A percentile compares a stretch with the other conserved stretches of the same genome.
Evolutionary conservation across 176 grass and related monocot genomes (phyloP).

Genomic region (Eremochloa ophiuroides): DNA sequence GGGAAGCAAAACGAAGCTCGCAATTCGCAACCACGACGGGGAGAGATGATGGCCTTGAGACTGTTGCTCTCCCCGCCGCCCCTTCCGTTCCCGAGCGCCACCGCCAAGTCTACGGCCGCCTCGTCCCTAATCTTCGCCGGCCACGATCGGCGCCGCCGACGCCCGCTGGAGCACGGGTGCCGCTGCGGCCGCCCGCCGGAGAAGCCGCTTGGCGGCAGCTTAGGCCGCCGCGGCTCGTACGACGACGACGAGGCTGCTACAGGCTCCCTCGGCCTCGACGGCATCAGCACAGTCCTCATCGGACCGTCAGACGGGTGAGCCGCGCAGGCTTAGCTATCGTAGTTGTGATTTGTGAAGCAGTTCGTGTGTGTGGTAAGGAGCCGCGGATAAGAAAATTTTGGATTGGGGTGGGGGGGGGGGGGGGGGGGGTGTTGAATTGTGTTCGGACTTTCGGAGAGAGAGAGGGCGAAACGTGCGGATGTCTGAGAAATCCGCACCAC

Average conservation of each 20-base stretch:
- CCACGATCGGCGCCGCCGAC: neutral
- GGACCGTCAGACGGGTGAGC: slow-evolving; percentile 37
- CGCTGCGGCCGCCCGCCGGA: slow-evolving; percentile 30
- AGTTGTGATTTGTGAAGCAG: neutral
- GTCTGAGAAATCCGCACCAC: neutral
- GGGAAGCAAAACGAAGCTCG: slow-evolving; percentile 18
- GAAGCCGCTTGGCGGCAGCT: slow-evolving; percentile 6
- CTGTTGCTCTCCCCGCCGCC: slow-evolving; percentile 29
- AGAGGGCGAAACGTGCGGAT: neutral
- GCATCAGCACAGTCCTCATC: neutral
- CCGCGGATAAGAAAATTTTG: neutral
- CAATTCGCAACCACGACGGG: slow-evolving; percentile 2
- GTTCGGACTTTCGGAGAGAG: too few species aligned
- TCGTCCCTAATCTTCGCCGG: neutral
- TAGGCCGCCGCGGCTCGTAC: slow-evolving; percentile 24
- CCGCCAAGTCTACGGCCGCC: neutral
- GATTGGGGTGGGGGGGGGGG: too few species aligned
- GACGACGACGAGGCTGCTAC: slow-evolving; percentile 29
- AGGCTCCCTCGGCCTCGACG: slow-evolving; percentile 4
- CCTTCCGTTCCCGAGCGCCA: neutral
- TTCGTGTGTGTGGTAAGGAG: slow-evolving; percentile 2
- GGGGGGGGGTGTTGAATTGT: too few species aligned
- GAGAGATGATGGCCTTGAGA: slow-evolving; percentile 25
- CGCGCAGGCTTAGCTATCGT: neutral
- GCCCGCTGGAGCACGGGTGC: slow-evolving; percentile 21